These are phyloP conservation scores for Claviceps digitariae DNA, from an alignment of 2,329 filamentous ascomycete genomes.

Conservation along the genomic window DNA sequence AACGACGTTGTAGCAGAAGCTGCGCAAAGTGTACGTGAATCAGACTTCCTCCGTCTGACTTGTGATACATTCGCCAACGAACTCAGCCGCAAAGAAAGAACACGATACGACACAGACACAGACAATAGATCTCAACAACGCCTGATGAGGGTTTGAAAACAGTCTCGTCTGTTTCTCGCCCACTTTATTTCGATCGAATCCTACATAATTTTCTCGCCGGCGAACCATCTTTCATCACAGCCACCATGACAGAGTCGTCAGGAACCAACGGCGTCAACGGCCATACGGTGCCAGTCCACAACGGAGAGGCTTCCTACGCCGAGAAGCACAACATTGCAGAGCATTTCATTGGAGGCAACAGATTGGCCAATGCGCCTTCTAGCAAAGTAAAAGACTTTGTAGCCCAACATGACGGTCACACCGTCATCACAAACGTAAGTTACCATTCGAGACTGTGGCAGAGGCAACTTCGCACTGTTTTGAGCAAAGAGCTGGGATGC, in stretches of 20 bases:
- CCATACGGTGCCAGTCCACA: slow-evolving; percentile 37
- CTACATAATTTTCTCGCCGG: not conserved
- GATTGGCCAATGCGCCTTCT: slow-evolving; percentile 64
- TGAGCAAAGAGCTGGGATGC: not conserved
- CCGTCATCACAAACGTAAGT: slow-evolving; percentile 92
- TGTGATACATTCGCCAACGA: not conserved
- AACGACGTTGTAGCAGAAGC: slow-evolving; percentile 3
- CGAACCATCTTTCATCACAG: slow-evolving; percentile 1
- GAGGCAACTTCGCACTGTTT: not conserved
- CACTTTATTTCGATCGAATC: not conserved
- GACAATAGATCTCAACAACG: not conserved
- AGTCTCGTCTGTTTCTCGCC: not conserved
- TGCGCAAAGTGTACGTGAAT: not conserved
- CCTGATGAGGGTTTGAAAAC: slow-evolving; percentile 4
- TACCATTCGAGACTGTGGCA: not conserved
- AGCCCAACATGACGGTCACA: slow-evolving; percentile 77
- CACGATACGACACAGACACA: not conserved
- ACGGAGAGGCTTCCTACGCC: slow-evolving; percentile 55
- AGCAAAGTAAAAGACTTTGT: slow-evolving; percentile 97
- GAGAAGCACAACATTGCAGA: slow-evolving; percentile 71
- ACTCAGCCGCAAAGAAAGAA: not conserved
- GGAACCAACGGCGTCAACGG: slow-evolving; percentile 31
- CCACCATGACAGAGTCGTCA: slow-evolving; percentile 31
- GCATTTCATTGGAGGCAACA: slow-evolving; percentile 96
- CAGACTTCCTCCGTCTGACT: slow-evolving; percentile 1